A percentile compares a stretch with the other conserved stretches of the same genome.
Conservation (phyloP, 768 basidiomycete species). For the Kwoniella botswanensis region DNA sequence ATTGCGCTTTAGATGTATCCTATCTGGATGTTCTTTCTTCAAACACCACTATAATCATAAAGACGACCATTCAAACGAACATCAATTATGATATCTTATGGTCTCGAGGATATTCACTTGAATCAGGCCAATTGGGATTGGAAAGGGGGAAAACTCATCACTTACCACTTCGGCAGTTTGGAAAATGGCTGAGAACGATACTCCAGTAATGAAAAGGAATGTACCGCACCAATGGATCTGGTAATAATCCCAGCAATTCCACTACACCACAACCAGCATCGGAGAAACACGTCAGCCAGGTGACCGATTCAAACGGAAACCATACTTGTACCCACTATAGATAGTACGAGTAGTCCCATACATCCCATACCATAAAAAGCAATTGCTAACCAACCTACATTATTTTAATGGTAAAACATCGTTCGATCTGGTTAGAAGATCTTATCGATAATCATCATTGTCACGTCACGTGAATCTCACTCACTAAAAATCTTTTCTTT, state of each 20-base stretch:
- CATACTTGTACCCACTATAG: slow-evolving; percentile 32
- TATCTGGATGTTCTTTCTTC: slow-evolving; percentile 52
- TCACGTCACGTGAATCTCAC: background rate
- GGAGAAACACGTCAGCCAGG: background rate
- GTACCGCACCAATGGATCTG: slow-evolving; percentile 40
- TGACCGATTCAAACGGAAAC: too few species aligned
- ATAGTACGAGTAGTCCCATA: slow-evolving; percentile 49
- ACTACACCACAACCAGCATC: slow-evolving; percentile 17
- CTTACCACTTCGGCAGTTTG: slow-evolving; percentile 52
- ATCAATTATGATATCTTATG: background rate
- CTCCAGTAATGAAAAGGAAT: slow-evolving; percentile 53
- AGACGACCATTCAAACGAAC: background rate
- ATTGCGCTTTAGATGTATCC: slow-evolving; percentile 49
- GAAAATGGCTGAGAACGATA: slow-evolving; percentile 54
- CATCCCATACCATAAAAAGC: slow-evolving; percentile 51
- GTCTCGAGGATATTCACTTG: slow-evolving; percentile 9
- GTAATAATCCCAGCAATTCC: slow-evolving; percentile 41
- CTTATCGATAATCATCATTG: too few species aligned
- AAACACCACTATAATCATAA: slow-evolving; percentile 31
- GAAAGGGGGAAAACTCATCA: slow-evolving; percentile 5
- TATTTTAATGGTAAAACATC: background rate
- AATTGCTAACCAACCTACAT: slow-evolving; percentile 48
- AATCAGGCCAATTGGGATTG: too few species aligned
- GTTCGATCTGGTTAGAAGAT: too few species aligned
- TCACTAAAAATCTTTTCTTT: slow-evolving; percentile 46